phyloP scores from a whole-genome alignment of 805 yeast genomes.

The Cyberlindnera mississippiensis region DNA sequence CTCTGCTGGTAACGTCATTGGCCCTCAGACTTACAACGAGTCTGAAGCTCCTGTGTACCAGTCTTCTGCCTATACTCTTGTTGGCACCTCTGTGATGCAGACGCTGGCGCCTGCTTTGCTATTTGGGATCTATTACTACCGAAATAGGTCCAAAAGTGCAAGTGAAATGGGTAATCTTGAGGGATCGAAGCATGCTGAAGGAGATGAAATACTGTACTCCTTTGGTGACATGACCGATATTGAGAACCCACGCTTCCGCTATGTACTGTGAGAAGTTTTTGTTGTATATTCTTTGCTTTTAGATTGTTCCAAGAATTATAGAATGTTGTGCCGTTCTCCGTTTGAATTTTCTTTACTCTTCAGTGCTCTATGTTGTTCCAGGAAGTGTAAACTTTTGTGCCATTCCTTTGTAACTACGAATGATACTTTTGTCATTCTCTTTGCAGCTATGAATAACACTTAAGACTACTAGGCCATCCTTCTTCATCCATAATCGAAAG shows the following conservation, averaged over 20 bases:
- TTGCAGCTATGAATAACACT: too few species aligned
- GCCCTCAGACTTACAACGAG: constrained; percentile 66
- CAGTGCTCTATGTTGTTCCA: too few species aligned
- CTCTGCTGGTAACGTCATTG: constrained; percentile 63
- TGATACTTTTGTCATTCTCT: too few species aligned
- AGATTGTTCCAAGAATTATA: too few species aligned
- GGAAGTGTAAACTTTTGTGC: too few species aligned
- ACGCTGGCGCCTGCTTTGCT: constrained; percentile 6
- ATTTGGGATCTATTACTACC: constrained; percentile 1
- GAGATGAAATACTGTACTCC: constrained; percentile 2
- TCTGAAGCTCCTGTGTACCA: constrained; percentile 54
- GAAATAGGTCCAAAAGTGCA: constrained; percentile 28
- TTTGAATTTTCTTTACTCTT: too few species aligned
- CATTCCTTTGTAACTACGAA: too few species aligned
- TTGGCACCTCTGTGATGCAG: constrained; percentile 7
- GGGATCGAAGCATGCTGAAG: background rate
- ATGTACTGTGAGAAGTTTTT: constrained; percentile 14
- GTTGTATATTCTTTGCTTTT: too few species aligned
- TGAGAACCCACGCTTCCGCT: constrained; percentile 30
- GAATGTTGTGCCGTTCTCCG: too few species aligned
- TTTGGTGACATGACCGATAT: constrained; percentile 43
- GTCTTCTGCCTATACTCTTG: constrained; percentile 25
- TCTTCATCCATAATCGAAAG: too few species aligned
- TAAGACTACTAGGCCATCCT: too few species aligned
- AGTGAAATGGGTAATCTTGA: background rate